Evolutionary conservation across 176 grass and related monocot species (phyloP), one percentile per base, ranked within the genome.

Genomic region (Stipa capillata): DNA sequence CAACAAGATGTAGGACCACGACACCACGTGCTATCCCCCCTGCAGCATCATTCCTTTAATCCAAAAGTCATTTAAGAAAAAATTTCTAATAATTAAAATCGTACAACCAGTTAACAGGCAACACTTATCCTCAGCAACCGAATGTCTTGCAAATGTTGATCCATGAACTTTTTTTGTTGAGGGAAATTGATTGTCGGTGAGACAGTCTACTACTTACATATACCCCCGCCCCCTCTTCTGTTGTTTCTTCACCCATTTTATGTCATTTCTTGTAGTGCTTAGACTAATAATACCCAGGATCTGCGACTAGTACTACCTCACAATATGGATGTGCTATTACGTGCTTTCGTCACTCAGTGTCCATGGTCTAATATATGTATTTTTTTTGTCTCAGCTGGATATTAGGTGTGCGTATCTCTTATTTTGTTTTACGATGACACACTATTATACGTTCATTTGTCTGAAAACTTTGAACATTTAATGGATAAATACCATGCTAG

Each of bases 351-450:
- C 70, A 24, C 27, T 4, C 20, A 60, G 3, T 29, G n/a, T 12
- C 1, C 67, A 70, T 1, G 25, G 15, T 70, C 16, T 70, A 70
- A 70, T 48, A 32, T 48, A 48, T 31, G 3, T 17, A 29, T 66
- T 76, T 39, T 24, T 69, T 80, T 82, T 79, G 58, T 88, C 44
- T 55, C 82, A 99, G 96, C 85, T 99, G 69, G 92, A 93, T 65
- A 86, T 78, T 65, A 90, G 92, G 95, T 98, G 73, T 69, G 78
- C 76, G 36, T 79, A 47, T 78, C 13, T 89, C 59, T 11, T 59
- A 71, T 86, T 68, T 52, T 48, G 31, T 76, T 57, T 80, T 50
- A 32, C 32, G 33, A 79, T 54, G 9, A 8, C 44, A 45, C 40
- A 43, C 2, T 14, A n/a, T 8, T 74, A 66, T 65, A 74, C 17